These are phyloP conservation scores for Leishmania aethiopica DNA, from an alignment of 208 protist species.

Conservation along the genomic window DNA sequence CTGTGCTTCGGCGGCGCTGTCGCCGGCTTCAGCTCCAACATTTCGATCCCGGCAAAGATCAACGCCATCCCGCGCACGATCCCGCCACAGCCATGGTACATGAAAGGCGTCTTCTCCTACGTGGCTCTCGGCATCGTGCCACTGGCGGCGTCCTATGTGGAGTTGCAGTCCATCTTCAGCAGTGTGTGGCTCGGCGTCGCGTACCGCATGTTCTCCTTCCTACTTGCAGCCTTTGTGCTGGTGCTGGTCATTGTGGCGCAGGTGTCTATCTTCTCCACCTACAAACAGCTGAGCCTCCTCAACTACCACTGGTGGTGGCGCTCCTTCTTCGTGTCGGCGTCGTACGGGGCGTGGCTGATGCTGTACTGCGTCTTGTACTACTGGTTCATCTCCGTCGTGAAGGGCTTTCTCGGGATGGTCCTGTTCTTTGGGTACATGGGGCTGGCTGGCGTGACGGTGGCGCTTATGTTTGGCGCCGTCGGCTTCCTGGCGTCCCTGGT, in stretches of 20 bases:
- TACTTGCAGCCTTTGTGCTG: constrained; percentile 95
- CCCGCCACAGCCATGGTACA: constrained; percentile 84
- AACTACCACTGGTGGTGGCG: constrained; percentile 98
- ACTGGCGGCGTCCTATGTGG: constrained; percentile 97
- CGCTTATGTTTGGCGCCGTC: constrained; percentile 51
- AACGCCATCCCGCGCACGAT: constrained; percentile 95
- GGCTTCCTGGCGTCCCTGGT: constrained; percentile 61
- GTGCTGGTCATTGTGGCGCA: constrained; percentile 93
- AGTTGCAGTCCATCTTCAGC: constrained; percentile 96
- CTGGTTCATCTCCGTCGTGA: constrained; percentile 61
- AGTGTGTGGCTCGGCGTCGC: constrained; percentile 86
- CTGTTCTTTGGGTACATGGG: constrained; percentile 76
- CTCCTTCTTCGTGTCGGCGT: constrained; percentile 83
- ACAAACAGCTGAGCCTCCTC: constrained; percentile 94
- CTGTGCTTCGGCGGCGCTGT: constrained; percentile 91
- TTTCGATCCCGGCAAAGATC: constrained; percentile 71
- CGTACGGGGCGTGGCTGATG: constrained; percentile 90
- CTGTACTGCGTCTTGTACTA: constrained; percentile 92
- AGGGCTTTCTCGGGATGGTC: constrained; percentile 39
- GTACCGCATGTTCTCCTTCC: constrained; percentile 97
- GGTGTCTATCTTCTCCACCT: constrained; percentile 94
- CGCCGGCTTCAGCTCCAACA: constrained; percentile 77
- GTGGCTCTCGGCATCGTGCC: constrained; percentile 85
- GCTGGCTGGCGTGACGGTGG: constrained; percentile 37
- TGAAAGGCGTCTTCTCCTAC: constrained; percentile 33